phyloP scores from a whole-genome alignment of 2,329 filamentous ascomycete species.

The Penicillium sp. region DNA sequence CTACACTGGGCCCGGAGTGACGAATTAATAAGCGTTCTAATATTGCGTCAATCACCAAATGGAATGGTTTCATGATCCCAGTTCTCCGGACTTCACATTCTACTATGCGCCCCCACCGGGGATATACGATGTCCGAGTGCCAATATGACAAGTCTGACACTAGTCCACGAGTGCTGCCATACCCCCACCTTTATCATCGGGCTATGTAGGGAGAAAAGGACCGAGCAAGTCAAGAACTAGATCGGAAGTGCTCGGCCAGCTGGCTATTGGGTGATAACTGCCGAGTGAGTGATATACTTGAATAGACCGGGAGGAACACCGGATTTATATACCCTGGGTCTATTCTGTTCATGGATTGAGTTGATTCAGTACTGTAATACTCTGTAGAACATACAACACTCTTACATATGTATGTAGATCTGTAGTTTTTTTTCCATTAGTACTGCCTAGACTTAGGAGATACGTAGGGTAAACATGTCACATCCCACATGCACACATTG shows the following conservation, averaged over 20 bases:
- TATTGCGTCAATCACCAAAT: conserved; percentile 15
- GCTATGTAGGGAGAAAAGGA: background rate
- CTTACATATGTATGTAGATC: background rate
- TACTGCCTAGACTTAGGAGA: background rate
- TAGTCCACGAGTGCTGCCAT: background rate
- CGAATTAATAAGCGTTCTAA: conserved; percentile 29
- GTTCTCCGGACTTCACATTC: background rate
- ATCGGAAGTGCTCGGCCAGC: background rate
- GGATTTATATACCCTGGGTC: background rate
- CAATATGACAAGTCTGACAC: background rate
- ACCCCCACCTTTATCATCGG: background rate
- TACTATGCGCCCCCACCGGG: background rate
- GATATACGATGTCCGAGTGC: background rate
- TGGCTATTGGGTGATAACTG: background rate
- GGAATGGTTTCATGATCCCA: conserved; percentile 15
- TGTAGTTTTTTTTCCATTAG: background rate
- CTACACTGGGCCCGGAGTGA: conserved; percentile 70
- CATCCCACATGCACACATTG: background rate
- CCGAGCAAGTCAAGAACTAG: background rate
- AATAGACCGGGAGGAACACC: background rate
- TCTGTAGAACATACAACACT: background rate
- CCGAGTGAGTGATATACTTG: background rate
- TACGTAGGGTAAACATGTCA: background rate
- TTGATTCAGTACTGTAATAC: background rate
- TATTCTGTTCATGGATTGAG: conserved; percentile 9